Percentiles rank a stretch among this genome's conserved stretches.
These are phyloP conservation scores for Claviceps monticola DNA, from an alignment of 2,329 filamentous ascomycete species.

Conservation along the genomic window DNA sequence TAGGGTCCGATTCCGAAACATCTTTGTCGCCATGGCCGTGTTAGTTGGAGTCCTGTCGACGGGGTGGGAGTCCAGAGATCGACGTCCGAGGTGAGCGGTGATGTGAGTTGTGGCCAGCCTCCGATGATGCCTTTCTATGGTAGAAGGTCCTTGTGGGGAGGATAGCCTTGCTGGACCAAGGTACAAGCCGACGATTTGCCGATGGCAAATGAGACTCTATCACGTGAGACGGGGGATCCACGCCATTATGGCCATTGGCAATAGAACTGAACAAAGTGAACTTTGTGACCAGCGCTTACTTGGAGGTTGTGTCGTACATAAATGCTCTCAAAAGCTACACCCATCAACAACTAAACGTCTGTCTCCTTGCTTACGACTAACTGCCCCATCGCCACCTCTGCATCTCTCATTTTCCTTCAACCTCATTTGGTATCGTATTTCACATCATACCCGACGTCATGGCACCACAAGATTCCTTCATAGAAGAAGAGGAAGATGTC, in stretches of 20 bases:
- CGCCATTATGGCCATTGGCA: background rate
- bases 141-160: background rate
- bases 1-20: slow-evolving; percentile 42
- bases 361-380: slow-evolving; percentile 12
- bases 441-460: slow-evolving; percentile 26
- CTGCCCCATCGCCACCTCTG: background rate
- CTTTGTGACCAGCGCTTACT: slow-evolving; percentile 10
- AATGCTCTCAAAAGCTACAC: slow-evolving; percentile 10
- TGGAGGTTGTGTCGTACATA: slow-evolving; percentile 7
- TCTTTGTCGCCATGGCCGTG: slow-evolving; percentile 45
- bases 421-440: slow-evolving; percentile 9
- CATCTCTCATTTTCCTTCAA: slow-evolving; percentile 9
- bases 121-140: background rate
- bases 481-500: slow-evolving; percentile 58
- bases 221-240: slow-evolving; percentile 1
- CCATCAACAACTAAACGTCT: slow-evolving; percentile 1
- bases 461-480: slow-evolving; percentile 56
- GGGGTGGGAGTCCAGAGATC: slow-evolving; percentile 7
- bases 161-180: background rate
- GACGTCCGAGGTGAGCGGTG: background rate
- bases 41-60: slow-evolving; percentile 31
- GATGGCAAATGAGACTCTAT: slow-evolving; percentile 5
- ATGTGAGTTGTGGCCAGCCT: background rate
- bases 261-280: background rate
- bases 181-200: slow-evolving; percentile 17